phyloP scores from a whole-genome alignment of 1,284 basidiomycete genomes.

The Microbotryum silenes-acaulis region DNA sequence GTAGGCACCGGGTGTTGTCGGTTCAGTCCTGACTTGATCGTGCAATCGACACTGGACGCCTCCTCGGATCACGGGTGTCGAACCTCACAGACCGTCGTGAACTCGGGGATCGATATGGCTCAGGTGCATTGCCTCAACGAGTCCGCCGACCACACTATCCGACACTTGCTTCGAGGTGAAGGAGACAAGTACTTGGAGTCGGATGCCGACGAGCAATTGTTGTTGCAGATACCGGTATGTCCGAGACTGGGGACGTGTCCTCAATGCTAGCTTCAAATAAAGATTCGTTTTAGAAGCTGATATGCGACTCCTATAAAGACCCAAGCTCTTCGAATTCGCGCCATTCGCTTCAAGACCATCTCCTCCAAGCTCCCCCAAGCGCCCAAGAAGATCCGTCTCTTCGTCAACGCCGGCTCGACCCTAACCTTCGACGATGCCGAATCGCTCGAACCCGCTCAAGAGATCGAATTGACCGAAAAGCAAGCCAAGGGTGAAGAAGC shows the following conservation, averaged over 20 bases:
- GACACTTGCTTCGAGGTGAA: constrained; percentile 26
- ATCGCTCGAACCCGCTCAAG: constrained; percentile 27
- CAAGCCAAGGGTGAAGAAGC: constrained; percentile 30
- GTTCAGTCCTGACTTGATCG: not conserved
- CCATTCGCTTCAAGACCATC: constrained; percentile 31
- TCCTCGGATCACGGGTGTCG: not conserved
- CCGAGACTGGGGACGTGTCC: not conserved
- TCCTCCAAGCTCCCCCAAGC: constrained; percentile 16
- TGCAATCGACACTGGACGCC: no score
- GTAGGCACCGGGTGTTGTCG: not conserved
- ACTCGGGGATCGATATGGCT: constrained; percentile 27
- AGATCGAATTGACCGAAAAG: constrained; percentile 28
- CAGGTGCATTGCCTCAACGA: constrained; percentile 35
- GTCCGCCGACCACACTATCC: constrained; percentile 23
- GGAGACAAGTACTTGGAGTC: constrained; percentile 32
- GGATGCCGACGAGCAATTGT: constrained; percentile 35
- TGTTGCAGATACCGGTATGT: constrained; percentile 31
- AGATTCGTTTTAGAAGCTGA: no score
- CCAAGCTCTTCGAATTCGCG: constrained; percentile 30
- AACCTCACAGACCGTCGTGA: constrained; percentile 20
- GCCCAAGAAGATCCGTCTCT: constrained; percentile 32
- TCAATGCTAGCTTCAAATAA: not conserved
- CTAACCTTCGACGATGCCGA: constrained; percentile 33
- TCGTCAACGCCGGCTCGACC: constrained; percentile 25
- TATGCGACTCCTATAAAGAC: not conserved